Evolutionary conservation across 345 rosid genomes (phyloP).

Genomic region (Dipteronia sinensis): DNA sequence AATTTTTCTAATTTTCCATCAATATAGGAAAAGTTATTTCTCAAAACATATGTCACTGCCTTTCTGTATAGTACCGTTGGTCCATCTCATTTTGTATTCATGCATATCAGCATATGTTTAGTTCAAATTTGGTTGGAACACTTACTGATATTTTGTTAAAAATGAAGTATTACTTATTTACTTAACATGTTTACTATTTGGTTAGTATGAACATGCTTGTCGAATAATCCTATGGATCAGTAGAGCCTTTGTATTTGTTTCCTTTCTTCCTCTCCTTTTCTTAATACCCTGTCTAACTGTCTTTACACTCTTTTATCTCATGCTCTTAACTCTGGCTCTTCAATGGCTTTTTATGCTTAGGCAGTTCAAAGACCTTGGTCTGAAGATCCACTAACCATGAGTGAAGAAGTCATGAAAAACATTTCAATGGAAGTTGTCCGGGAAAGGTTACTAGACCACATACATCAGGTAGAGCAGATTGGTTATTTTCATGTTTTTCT

Average conservation of each 20-base stretch:
- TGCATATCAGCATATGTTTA: neutral
- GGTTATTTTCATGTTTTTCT: neutral
- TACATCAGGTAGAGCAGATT: constrained; percentile 71
- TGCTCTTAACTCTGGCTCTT: constrained; percentile 24
- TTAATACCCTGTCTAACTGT: neutral
- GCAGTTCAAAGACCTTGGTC: constrained; percentile 95
- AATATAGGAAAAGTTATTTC: neutral
- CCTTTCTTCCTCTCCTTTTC: neutral
- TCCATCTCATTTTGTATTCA: neutral
- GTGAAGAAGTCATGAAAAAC: constrained; percentile 86
- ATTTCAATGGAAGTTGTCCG: constrained; percentile 89
- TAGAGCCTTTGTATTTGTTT: constrained; percentile 8
- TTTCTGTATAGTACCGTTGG: neutral
- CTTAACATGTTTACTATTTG: neutral
- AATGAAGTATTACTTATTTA: neutral
- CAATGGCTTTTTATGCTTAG: constrained; percentile 42
- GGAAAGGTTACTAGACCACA: constrained; percentile 80
- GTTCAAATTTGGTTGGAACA: neutral
- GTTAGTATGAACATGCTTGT: neutral
- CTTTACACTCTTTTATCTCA: neutral
- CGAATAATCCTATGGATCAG: neutral
- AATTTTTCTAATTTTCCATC: neutral
- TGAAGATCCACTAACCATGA: constrained; percentile 80
- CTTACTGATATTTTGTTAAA: neutral
- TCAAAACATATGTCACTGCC: neutral